These are phyloP conservation scores for Dianthus caryophyllus DNA, from an alignment of 148 eudicot species.

Conservation along the genomic window DNA sequence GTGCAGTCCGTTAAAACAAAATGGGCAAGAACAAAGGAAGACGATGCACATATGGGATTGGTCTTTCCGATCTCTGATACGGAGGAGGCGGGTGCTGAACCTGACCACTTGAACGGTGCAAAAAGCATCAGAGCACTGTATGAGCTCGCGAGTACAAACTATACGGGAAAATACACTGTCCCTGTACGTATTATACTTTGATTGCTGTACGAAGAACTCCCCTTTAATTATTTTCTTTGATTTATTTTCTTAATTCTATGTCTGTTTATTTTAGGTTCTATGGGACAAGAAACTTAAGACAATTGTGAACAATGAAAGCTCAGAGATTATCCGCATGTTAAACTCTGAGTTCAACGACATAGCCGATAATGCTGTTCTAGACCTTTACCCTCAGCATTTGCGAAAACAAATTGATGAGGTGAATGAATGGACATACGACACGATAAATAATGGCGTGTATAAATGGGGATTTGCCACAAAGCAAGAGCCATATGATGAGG, in stretches of 20 bases:
- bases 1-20: slow-evolving; percentile 64
- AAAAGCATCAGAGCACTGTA: slow-evolving; percentile 66
- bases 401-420: slow-evolving; percentile 64
- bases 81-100: slow-evolving; percentile 71
- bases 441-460: slow-evolving; percentile 84
- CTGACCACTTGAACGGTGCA: slow-evolving; percentile 66
- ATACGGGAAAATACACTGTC: slow-evolving; percentile 72
- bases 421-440: slow-evolving; percentile 62
- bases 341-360: slow-evolving; percentile 76
- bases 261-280: slow-evolving; percentile 47
- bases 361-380: slow-evolving; percentile 61
- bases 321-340: slow-evolving; percentile 85
- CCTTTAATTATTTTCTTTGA: neutral
- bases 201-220: neutral
- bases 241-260: neutral
- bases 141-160: slow-evolving; percentile 77
- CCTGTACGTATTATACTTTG: slow-evolving; percentile 52
- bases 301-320: slow-evolving; percentile 86
- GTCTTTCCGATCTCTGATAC: slow-evolving; percentile 62
- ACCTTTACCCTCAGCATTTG: slow-evolving; percentile 71
- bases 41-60: slow-evolving; percentile 90
- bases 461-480: slow-evolving; percentile 86
- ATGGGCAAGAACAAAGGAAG: slow-evolving; percentile 75
- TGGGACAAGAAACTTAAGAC: slow-evolving; percentile 85
- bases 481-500: slow-evolving; percentile 88